A percentile compares a stretch with the other conserved stretches of the same genome.
These are phyloP conservation scores for Strombidium stylifer DNA, from an alignment of 73 alveolate species.

Conservation along the genomic window DNA sequence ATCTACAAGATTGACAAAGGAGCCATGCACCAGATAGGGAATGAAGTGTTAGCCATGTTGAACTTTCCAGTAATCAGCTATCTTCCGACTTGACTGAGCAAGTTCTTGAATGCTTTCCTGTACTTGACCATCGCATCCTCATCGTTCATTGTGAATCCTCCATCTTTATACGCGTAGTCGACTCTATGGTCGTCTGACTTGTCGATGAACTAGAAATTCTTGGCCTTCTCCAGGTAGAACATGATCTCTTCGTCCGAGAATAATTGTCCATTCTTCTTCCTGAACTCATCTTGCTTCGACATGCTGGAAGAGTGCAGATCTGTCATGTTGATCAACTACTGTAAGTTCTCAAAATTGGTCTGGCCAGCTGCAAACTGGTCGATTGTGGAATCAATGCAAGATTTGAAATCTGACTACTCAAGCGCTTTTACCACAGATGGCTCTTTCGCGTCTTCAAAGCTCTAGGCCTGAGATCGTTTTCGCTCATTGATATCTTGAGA, in stretches of 20 bases:
- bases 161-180: slow-evolving; percentile 61
- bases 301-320: not conserved
- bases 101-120: slow-evolving; percentile 76
- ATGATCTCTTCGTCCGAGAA: not conserved
- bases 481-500: too few relatives aligned
- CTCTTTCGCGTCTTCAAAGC: too few relatives aligned
- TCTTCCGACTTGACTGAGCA: slow-evolving; percentile 71
- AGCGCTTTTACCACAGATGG: too few relatives aligned
- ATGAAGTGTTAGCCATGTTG: slow-evolving; percentile 67
- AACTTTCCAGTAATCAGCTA: slow-evolving; percentile 69
- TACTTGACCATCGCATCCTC: slow-evolving; percentile 38
- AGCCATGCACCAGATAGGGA: slow-evolving; percentile 85
- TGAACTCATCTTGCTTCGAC: not conserved
- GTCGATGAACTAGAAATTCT: not conserved
- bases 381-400: not conserved
- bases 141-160: slow-evolving; percentile 69
- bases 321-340: not conserved
- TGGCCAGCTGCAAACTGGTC: not conserved
- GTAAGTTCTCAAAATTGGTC: not conserved
- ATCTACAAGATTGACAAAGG: slow-evolving; percentile 61
- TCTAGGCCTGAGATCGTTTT: too few relatives aligned
- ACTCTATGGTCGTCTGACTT: slow-evolving; percentile 65
- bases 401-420: too few relatives aligned
- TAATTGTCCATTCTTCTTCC: not conserved
- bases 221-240: not conserved